Conservation (phyloP, 2,329 filamentous ascomycete genomes). For the Aspergillus sp. region DNA sequence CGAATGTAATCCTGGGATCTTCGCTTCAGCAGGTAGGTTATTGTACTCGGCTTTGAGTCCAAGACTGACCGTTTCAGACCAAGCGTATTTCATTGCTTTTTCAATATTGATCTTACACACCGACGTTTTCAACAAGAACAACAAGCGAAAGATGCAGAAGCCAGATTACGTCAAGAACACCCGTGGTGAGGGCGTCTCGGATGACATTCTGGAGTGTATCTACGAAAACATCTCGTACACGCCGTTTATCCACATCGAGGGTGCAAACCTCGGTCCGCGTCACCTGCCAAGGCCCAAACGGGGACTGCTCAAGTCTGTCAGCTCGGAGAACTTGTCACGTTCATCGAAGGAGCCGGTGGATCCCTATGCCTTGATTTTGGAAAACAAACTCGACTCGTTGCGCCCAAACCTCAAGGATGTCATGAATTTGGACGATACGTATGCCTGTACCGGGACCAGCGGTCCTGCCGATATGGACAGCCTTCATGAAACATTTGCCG, state of each 20-base stretch:
- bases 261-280: slow-evolving; percentile 64
- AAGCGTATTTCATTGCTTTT: slow-evolving; percentile 97
- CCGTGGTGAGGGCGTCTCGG: slow-evolving; percentile 79
- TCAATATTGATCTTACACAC: slow-evolving; percentile 94
- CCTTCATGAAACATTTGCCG: slow-evolving; percentile 80
- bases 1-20: slow-evolving; percentile 96
- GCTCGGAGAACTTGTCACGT: slow-evolving; percentile 55
- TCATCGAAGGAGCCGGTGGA: slow-evolving; percentile 77
- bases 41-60: not conserved
- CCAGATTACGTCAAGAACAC: slow-evolving; percentile 92
- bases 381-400: slow-evolving; percentile 72
- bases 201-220: slow-evolving; percentile 88
- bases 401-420: slow-evolving; percentile 84
- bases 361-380: slow-evolving; percentile 88
- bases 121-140: slow-evolving; percentile 99
- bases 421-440: slow-evolving; percentile 85
- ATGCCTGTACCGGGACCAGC: slow-evolving; percentile 72
- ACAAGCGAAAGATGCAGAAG: slow-evolving; percentile 98
- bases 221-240: slow-evolving; percentile 99
- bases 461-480: slow-evolving; percentile 68
- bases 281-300: slow-evolving; percentile 64
- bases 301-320: slow-evolving; percentile 57
- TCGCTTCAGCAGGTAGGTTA: slow-evolving; percentile 56
- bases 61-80: slow-evolving; percentile 44
- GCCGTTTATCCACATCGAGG: slow-evolving; percentile 94